Conservation (phyloP, 2,329 filamentous ascomycete species). For the Colletotrichum orbiculare region DNA sequence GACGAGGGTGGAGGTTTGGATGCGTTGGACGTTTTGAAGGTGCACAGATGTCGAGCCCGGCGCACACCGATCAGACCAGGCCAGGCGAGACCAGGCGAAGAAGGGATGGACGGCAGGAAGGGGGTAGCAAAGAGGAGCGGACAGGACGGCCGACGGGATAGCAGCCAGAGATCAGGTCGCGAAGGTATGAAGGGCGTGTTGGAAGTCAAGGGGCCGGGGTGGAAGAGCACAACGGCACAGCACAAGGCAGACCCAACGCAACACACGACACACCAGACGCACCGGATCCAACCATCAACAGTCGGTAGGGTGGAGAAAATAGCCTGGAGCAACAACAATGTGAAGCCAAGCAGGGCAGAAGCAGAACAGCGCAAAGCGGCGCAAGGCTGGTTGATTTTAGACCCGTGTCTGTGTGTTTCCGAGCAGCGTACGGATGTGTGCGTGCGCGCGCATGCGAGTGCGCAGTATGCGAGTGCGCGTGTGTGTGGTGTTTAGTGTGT, state of each 20-base stretch:
- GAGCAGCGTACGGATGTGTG: background rate
- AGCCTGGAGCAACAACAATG: constrained; percentile 1
- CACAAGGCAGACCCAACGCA: background rate
- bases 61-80: constrained; percentile 25
- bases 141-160: background rate
- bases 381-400: constrained; percentile 12
- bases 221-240: constrained; percentile 12
- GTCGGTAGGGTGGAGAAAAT: constrained; percentile 1
- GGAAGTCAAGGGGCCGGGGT: background rate
- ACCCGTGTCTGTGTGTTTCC: constrained; percentile 20
- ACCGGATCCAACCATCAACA: constrained; percentile 2
- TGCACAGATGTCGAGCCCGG: constrained; percentile 36
- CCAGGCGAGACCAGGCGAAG: constrained; percentile 17
- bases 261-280: constrained; percentile 1
- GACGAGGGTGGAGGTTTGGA: constrained; percentile 34
- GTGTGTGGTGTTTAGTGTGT: no score
- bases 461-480: background rate
- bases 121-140: background rate
- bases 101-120: background rate
- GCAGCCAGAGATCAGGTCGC: constrained; percentile 19
- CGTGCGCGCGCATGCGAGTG: background rate
- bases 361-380: constrained; percentile 16
- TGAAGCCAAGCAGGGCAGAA: constrained; percentile 9
- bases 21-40: constrained; percentile 37
- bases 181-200: constrained; percentile 21